Conservation (phyloP, 2,329 filamentous ascomycete genomes). For the Xylariaceae sp. region DNA sequence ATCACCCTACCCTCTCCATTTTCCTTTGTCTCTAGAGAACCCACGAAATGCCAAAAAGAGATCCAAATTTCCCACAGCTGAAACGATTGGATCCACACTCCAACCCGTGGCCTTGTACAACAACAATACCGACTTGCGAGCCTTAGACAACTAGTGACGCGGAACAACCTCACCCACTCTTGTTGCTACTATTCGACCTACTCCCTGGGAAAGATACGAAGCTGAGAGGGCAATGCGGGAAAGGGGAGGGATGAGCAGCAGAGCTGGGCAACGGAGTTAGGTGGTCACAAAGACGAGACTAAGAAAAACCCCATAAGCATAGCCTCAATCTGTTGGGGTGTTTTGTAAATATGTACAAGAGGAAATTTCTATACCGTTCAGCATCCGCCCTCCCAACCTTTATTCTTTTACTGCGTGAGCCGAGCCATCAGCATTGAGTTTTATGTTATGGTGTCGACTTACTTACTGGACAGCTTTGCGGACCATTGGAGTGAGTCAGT, state of each 20-base stretch:
- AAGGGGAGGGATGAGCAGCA: not conserved
- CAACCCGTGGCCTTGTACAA: conserved; percentile 21
- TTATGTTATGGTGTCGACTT: too few species aligned
- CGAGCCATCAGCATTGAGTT: too few species aligned
- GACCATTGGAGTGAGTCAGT: too few species aligned
- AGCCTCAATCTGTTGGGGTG: conserved; percentile 3
- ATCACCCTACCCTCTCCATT: conserved; percentile 22
- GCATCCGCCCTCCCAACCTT: not conserved
- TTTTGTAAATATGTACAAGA: conserved; percentile 34
- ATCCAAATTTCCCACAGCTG: conserved; percentile 19
- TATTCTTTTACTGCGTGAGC: too few species aligned
- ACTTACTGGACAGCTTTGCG: too few species aligned
- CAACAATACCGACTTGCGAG: conserved; percentile 9
- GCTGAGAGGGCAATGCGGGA: too few species aligned
- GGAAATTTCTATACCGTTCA: conserved; percentile 26
- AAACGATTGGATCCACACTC: conserved; percentile 10
- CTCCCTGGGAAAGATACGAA: not conserved
- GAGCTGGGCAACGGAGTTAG: conserved; percentile 1
- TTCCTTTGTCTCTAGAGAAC: conserved; percentile 40
- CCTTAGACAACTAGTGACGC: conserved; percentile 2
- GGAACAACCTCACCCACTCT: too few species aligned
- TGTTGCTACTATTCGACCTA: not conserved
- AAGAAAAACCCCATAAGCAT: conserved; percentile 1
- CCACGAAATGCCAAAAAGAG: conserved; percentile 19
- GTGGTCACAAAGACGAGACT: not conserved